Base-by-base conservation (phyloP, 257 asterid genomes). In the Apocynum venetum region DNA sequence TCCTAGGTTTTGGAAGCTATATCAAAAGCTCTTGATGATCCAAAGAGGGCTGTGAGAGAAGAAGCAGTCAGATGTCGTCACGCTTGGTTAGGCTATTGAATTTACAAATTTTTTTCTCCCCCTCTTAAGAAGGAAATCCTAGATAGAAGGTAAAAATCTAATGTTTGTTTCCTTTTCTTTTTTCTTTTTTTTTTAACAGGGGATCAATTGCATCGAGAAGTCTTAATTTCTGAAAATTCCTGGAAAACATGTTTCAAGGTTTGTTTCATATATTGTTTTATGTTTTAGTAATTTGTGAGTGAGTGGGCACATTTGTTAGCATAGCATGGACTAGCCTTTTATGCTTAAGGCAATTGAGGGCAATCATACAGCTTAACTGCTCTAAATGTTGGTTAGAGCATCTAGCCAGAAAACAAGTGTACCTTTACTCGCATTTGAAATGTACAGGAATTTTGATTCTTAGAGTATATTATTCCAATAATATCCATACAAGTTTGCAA, bases 21-120 rank as follows among this genome's bases (percentile, higher is more conserved):
- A 78, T 78, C 88, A 73, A 88, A 86, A 83, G 96, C 94, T 76
- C 91, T 95, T 60, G 97, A 91, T 84, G 99, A 95, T 85, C 97
- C 94, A 57, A 95, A 95, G 89, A 83, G 96, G 80, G 82, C 60
- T 70, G 96, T 95, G 78, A 94, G 99, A 78, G 91, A 85, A 87
- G 97, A 90, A 85, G 99, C 97, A 52, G 96, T 90, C 80, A 91
- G 89, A 85, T 93, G 99, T 71, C 91, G 89, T n/a, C 96, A 86
- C 63, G 92, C 96, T 77, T 95, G 99, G 99, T 91, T 78, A 78
- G 88, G 64, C 74, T 72, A 49, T 75, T 20, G 20, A 65, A 67
- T 72, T 73, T 43, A 67, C 55, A 36, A 11, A 1, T 36, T 51
- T 65, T 71, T 55, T 71, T 73, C 71, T 80, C 40, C 38, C 25